A percentile compares a stretch with the other conserved stretches of the same genome.
These are phyloP conservation scores for Jamesozyma piceae DNA, from an alignment of 805 yeast species.

Conservation along the genomic window DNA sequence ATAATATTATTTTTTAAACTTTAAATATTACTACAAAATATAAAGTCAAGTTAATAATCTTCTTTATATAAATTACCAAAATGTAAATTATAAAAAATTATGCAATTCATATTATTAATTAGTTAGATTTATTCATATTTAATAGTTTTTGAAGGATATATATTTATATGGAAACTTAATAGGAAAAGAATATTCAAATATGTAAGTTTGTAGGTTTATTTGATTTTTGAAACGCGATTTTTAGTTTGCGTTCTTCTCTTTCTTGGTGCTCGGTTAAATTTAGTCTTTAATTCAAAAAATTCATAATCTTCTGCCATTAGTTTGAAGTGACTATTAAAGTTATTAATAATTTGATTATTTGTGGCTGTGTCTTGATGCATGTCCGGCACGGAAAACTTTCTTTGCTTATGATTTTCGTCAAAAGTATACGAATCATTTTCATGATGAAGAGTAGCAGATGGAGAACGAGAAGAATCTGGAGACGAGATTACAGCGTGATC, in stretches of 20 bases:
- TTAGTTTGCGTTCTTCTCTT: not conserved
- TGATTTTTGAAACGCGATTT: not conserved
- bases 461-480: conserved; percentile 7
- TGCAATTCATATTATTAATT: not conserved
- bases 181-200: not conserved
- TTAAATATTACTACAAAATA: too few species aligned
- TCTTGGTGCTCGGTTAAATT: not conserved
- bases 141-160: too few species aligned
- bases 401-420: not conserved
- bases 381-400: not conserved
- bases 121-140: not conserved
- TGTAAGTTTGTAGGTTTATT: too few species aligned
- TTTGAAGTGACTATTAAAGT: conserved; percentile 24
- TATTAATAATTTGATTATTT: conserved; percentile 15
- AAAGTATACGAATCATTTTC: not conserved
- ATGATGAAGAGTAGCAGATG: not conserved
- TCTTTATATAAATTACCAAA: not conserved
- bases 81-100: too few species aligned
- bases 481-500: not conserved
- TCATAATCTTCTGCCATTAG: conserved; percentile 25
- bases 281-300: conserved; percentile 16
- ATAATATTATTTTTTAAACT: too few species aligned
- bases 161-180: not conserved
- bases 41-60: too few species aligned
- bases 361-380: not conserved